Evolutionary conservation across 139 green algal genomes (phyloP), one percentile per base, ranked within the genome.

Genomic region (Tetraselmis striata): DNA sequence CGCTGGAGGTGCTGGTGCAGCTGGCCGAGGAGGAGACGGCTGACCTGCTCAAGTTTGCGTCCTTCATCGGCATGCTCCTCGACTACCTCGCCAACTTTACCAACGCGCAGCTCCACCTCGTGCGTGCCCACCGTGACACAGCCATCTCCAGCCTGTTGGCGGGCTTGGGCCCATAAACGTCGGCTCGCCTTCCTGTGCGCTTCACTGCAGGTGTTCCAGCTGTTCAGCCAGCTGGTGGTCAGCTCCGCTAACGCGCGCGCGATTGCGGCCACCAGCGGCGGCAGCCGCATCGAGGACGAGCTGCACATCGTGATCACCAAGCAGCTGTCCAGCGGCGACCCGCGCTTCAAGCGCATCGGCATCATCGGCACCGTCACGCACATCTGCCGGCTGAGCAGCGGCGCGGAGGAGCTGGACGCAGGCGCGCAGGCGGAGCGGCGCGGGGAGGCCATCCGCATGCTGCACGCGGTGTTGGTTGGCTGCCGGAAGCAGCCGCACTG

Each of bases 291-390:
- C 67, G 80, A 88, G 31, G 82, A 84, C 75, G 84, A 90, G 75
- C 75, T 90, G 23, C 24, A 59, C 30, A 88, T 88, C 75, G 84
- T 82, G 30, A 32, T 90, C 23, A 84, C 78, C 67, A 90, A 90
- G 80, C 82, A 82, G 0, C 82, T 90, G 45, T 59, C 67, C 23
- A 81, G 85, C 29, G 59, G 30, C 0, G 77, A 81, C 22, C 31
- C 79, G 30, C 30, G 30, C 23, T 90, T 88, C 80, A 88, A 88
- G 80, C 86, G 84, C 26, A 90, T 88, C 28, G 86, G 86, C 23
- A 79, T 88, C 1, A 31, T 83, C 0, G 86, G 86, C 45, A 59
- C 22, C 26, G 77, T 90, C 67, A 77, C 86, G 22, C 76, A 87
- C 2, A 32, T 90, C 23, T 27, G 80, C 1, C 84, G 78, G 78